These are phyloP conservation scores for Achlya hypogyna DNA, from an alignment of 352 stramenopile genomes.

Conservation along the genomic window DNA sequence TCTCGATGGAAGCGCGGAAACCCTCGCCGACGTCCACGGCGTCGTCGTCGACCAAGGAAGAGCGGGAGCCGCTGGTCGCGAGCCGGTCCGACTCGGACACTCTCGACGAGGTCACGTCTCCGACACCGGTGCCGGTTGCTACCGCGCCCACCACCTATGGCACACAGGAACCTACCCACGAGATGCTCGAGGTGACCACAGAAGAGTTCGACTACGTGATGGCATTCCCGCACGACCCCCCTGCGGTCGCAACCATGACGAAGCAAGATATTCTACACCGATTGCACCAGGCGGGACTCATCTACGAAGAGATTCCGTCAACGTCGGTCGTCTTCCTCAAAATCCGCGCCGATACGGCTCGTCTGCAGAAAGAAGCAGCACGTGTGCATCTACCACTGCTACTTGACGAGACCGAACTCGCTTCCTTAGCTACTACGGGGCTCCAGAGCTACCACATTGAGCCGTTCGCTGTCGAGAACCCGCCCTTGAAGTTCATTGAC, in stretches of 20 bases:
- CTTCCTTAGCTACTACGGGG: conserved; percentile 47
- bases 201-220: conserved; percentile 73
- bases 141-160: no score
- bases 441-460: conserved; percentile 64
- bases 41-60: neutral
- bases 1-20: neutral
- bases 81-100: no score
- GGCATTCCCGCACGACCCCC: conserved; percentile 69
- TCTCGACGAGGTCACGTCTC: no score
- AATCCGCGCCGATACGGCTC: conserved; percentile 59
- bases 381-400: conserved; percentile 65
- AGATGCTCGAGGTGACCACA: neutral
- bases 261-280: conserved; percentile 73
- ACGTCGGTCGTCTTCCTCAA: conserved; percentile 74
- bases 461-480: conserved; percentile 69
- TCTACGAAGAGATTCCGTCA: conserved; percentile 64
- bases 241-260: conserved; percentile 34
- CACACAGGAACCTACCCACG: neutral
- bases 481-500: conserved; percentile 58
- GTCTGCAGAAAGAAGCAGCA: conserved; percentile 58
- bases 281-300: conserved; percentile 48
- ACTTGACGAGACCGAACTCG: conserved; percentile 57
- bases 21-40: neutral
- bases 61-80: neutral
- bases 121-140: no score